These are phyloP conservation scores for Eucalyptus albens DNA, from an alignment of 345 rosid genomes.

Conservation along the genomic window DNA sequence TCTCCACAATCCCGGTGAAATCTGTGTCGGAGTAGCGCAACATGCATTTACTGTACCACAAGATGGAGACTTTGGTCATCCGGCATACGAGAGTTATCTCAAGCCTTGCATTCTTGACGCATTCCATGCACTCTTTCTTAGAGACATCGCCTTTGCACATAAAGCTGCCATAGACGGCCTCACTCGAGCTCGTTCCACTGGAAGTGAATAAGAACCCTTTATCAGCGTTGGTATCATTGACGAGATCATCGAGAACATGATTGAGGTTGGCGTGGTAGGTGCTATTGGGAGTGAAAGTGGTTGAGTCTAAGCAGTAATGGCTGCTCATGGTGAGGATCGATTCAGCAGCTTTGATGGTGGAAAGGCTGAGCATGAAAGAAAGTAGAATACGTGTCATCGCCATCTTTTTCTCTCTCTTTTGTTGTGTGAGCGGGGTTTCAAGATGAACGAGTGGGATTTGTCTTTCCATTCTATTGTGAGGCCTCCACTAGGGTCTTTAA, in stretches of 20 bases:
- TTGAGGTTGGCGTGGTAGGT: not conserved
- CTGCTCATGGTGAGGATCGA: not conserved
- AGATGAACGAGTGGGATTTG: not conserved
- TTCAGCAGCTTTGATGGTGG: not conserved
- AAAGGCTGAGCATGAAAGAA: not conserved
- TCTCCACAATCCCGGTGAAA: not conserved
- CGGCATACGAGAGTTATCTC: not conserved
- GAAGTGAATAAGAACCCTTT: not conserved
- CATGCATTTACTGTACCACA: conserved; percentile 24
- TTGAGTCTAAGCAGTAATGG: not conserved
- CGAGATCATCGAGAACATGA: not conserved
- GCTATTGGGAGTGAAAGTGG: not conserved
- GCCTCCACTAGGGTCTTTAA: not conserved
- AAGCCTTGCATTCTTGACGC: not conserved
- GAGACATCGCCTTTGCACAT: conserved; percentile 11
- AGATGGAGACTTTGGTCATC: not conserved
- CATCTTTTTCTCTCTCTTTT: not conserved
- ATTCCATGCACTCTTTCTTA: not conserved
- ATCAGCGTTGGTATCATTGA: not conserved
- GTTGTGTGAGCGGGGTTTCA: not conserved
- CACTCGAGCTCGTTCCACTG: not conserved
- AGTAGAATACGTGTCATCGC: not conserved
- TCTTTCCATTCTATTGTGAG: not conserved
- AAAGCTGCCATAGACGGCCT: not conserved
- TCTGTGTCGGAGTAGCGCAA: conserved; percentile 7